Base-by-base conservation (phyloP, 345 rosid genomes). In the Rubroshorea leprosula region DNA sequence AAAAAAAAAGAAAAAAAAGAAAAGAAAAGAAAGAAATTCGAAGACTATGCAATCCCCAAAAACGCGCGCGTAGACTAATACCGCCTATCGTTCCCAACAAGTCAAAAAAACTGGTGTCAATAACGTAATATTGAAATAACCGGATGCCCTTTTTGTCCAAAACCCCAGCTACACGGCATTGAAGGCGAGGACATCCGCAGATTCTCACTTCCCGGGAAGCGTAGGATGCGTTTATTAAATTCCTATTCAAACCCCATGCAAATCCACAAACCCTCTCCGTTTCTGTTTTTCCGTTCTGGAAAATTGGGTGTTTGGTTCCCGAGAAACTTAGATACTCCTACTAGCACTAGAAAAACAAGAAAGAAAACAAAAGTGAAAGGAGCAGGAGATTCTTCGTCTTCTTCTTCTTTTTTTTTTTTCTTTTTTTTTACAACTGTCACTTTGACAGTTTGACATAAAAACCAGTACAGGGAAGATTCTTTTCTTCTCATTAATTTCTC, bases 221-320 rank as follows among this genome's bases (percentile, higher is more conserved):
- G 24, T 12, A 49, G 6, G 20, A 11, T 19, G 50, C 50, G 19
- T n/a, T 19, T 20, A 19, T 49, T 29, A 5, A 47, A 15, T 60
- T 35, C 48, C 48, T 20, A 45, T 18, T 24, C 35, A 24, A 57
- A 23, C 11, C 12, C 23, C 19, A 60, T 49, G 64, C 64, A 49
- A 35, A 23, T 60, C 16, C 53, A 15, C 53, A 22, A 49, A 21
- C 13, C 53, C 15, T 44, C 17, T 44, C 47, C 16, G 15, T 41
- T 14, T 41, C 16, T 41, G 2, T 15, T 5, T 16, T 5, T 44
- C 47, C 3, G 47, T 44, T 5, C 3, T 13, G 41, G 21, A 5
- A 13, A 60, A 20, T 49, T 49, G 20, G 20, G 29, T 1, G 31
- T 60, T 60, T 31, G 55, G 47, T 24, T 49, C 54, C 31, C 10